Conservation (phyloP, 192 early-diverging fungal species). For the Entomortierella chlamydospora region DNA sequence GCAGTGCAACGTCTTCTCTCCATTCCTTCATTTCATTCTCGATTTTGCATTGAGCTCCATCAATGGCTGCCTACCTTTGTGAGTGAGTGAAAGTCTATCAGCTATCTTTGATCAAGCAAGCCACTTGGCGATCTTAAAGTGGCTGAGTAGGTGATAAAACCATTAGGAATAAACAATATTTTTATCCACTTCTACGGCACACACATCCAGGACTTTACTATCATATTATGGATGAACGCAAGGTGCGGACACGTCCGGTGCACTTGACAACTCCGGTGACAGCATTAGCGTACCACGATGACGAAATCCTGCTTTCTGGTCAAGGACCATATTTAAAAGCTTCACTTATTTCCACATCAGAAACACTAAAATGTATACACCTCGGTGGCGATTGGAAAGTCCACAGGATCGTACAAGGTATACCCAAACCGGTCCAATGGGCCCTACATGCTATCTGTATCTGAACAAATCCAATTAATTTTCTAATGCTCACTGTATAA, state of each 20-base stretch:
- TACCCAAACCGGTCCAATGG: background rate
- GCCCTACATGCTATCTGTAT: no score
- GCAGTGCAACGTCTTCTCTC: no score
- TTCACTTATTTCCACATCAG: constrained; percentile 56
- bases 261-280: constrained; percentile 59
- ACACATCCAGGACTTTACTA: no score
- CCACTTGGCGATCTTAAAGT: no score
- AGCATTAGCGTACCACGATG: constrained; percentile 59
- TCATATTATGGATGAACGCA: constrained; percentile 6
- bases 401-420: constrained; percentile 66
- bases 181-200: no score
- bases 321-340: constrained; percentile 69
- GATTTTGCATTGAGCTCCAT: no score
- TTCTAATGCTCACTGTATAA: no score
- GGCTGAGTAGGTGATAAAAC: no score
- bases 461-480: background rate
- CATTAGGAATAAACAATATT: background rate
- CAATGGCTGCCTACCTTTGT: no score
- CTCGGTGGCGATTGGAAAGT: constrained; percentile 59
- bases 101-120: no score
- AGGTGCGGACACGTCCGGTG: constrained; percentile 26
- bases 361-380: constrained; percentile 48
- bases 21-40: no score
- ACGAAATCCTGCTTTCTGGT: constrained; percentile 61
- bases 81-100: no score